A percentile compares a stretch with the other conserved stretches of the same genome.
Evolutionary conservation across 2,329 filamentous ascomycete species (phyloP).

Genomic region (Ilyonectria sp.): DNA sequence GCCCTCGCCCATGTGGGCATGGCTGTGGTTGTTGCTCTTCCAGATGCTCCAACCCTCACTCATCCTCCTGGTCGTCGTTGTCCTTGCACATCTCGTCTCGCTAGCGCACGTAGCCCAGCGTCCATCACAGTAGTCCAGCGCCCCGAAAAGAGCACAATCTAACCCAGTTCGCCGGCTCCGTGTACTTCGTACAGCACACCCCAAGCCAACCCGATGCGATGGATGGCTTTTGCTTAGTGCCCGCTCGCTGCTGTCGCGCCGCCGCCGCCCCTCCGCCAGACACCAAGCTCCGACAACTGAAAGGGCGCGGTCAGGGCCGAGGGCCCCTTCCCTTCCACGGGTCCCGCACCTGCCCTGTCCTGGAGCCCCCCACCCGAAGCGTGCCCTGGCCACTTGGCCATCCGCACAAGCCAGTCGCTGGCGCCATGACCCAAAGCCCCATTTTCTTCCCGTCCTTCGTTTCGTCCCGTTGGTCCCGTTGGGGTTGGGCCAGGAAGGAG

Average conservation of each 20-base stretch:
- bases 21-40: not conserved
- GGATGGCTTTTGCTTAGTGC: slow-evolving; percentile 46
- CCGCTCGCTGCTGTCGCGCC: slow-evolving; percentile 39
- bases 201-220: slow-evolving; percentile 40
- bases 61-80: not conserved
- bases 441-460: slow-evolving; percentile 37
- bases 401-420: slow-evolving; percentile 32
- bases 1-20: not conserved
- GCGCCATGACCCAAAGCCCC: slow-evolving; percentile 29
- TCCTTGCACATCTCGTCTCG: slow-evolving; percentile 8
- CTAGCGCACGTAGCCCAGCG: slow-evolving; percentile 8
- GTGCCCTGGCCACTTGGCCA: slow-evolving; percentile 2
- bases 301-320: slow-evolving; percentile 9
- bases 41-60: not conserved
- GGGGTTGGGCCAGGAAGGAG: slow-evolving; percentile 12
- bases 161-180: slow-evolving; percentile 7
- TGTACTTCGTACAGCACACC: slow-evolving; percentile 8
- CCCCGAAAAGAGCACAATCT: slow-evolving; percentile 3
- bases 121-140: slow-evolving; percentile 3
- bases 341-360: slow-evolving; percentile 22
- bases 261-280: slow-evolving; percentile 27
- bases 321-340: not conserved
- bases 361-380: slow-evolving; percentile 18
- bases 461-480: slow-evolving; percentile 45
- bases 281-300: not conserved